Percentiles rank a stretch among this genome's conserved stretches.
phyloP scores from a whole-genome alignment of 2,329 filamentous ascomycete genomes.

The Pseudogymnoascus sp. region DNA sequence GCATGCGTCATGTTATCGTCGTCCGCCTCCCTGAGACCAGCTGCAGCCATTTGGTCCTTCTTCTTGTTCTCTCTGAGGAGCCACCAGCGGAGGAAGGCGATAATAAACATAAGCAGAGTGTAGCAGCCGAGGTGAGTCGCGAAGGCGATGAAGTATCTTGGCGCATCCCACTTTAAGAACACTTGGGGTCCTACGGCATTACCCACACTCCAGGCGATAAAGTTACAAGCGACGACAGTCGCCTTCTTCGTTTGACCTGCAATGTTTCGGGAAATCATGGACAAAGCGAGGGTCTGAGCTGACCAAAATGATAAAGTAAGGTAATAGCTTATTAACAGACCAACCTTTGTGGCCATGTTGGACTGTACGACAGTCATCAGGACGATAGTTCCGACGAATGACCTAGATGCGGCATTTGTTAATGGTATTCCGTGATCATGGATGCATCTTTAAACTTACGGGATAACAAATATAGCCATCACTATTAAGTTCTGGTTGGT shows the following conservation, averaged over 20 bases:
- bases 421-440: not conserved
- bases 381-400: constrained; percentile 62
- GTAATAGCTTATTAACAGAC: constrained; percentile 66
- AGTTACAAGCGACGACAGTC: constrained; percentile 41
- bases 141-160: constrained; percentile 45
- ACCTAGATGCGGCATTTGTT: constrained; percentile 34
- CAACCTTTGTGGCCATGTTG: constrained; percentile 50
- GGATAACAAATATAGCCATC: constrained; percentile 58
- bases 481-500: constrained; percentile 59
- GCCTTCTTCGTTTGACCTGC: constrained; percentile 45
- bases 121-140: constrained; percentile 43
- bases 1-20: constrained; percentile 21
- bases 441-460: constrained; percentile 38
- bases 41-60: constrained; percentile 16
- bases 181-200: constrained; percentile 51
- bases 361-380: constrained; percentile 59
- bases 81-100: constrained; percentile 18
- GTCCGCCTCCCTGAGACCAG: constrained; percentile 12
- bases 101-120: constrained; percentile 17
- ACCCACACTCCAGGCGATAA: constrained; percentile 42
- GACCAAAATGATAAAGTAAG: constrained; percentile 73
- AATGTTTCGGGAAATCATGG: constrained; percentile 48
- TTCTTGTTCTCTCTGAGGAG: constrained; percentile 28
- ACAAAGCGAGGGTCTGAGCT: constrained; percentile 57
- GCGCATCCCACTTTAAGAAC: constrained; percentile 43